Evolutionary conservation across 2,329 filamentous ascomycete genomes (phyloP).

Genomic region (Claviceps maximensis): DNA sequence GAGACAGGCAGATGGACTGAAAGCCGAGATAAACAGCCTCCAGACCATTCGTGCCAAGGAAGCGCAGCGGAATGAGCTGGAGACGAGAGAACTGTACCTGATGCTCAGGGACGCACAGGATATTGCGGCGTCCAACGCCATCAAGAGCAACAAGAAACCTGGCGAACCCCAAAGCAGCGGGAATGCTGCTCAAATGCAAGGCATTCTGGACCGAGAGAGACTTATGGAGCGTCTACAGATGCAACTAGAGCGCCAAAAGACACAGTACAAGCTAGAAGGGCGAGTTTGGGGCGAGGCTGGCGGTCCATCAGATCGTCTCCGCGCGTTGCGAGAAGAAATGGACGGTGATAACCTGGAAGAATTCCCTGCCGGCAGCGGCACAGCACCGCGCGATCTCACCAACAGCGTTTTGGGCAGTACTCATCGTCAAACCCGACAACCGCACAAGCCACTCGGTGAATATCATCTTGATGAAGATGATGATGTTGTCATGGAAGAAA

Average conservation of each 20-base stretch:
- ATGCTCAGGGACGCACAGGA: conserved; percentile 98
- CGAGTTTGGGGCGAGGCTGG: conserved; percentile 73
- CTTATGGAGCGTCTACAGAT: conserved; percentile 90
- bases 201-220: conserved; percentile 82
- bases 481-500: conserved; percentile 30
- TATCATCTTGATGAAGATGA: conserved; percentile 16
- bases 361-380: conserved; percentile 34
- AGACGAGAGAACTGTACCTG: conserved; percentile 90
- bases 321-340: conserved; percentile 91
- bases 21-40: conserved; percentile 76
- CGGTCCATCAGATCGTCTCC: conserved; percentile 80
- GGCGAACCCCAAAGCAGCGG: conserved; percentile 40
- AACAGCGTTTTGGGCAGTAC: conserved; percentile 64
- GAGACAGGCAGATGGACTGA: conserved; percentile 75
- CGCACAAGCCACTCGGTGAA: conserved; percentile 34
- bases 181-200: conserved; percentile 69
- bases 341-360: conserved; percentile 42
- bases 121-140: conserved; percentile 75
- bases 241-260: conserved; percentile 93
- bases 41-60: conserved; percentile 81
- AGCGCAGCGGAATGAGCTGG: conserved; percentile 84
- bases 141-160: conserved; percentile 35
- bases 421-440: conserved; percentile 44
- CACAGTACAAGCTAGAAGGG: conserved; percentile 92
- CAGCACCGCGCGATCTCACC: conserved; percentile 49